Evolutionary conservation across 192 early-diverging fungal genomes (phyloP).

Genomic region (Anaeromyces robustus): DNA sequence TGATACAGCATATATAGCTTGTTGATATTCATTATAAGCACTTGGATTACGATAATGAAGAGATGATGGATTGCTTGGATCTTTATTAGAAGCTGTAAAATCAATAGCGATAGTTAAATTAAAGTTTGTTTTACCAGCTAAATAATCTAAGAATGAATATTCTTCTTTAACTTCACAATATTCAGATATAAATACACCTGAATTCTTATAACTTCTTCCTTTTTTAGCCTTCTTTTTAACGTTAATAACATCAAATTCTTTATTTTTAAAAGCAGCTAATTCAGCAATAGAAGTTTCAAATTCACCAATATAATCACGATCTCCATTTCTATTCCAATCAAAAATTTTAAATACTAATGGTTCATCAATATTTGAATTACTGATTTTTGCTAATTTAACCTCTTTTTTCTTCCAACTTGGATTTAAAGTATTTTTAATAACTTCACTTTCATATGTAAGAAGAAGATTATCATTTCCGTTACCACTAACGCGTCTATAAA

Average conservation of each 20-base stretch:
- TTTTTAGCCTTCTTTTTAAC: conserved; percentile 2
- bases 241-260: conserved; percentile 1
- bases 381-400: not conserved
- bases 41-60: conserved; percentile 22
- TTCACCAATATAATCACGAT: conserved; percentile 2
- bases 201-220: conserved; percentile 3
- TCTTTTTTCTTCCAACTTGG: not conserved
- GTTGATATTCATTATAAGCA: conserved; percentile 25
- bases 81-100: conserved; percentile 36
- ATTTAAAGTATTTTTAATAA: not conserved
- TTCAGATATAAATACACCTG: conserved; percentile 1
- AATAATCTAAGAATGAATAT: conserved; percentile 27
- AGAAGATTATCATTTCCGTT: not conserved
- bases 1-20: conserved; percentile 27
- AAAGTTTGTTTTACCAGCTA: conserved; percentile 25
- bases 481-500: not conserved
- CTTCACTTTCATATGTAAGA: not conserved
- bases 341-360: not conserved
- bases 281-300: not conserved
- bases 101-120: conserved; percentile 30
- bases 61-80: conserved; percentile 21
- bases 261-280: not conserved
- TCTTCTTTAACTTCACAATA: not conserved
- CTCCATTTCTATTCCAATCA: conserved; percentile 3
- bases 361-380: conserved; percentile 1